Base-by-base conservation (phyloP, 1,284 basidiomycete species). In the Farysia itapuensis region DNA sequence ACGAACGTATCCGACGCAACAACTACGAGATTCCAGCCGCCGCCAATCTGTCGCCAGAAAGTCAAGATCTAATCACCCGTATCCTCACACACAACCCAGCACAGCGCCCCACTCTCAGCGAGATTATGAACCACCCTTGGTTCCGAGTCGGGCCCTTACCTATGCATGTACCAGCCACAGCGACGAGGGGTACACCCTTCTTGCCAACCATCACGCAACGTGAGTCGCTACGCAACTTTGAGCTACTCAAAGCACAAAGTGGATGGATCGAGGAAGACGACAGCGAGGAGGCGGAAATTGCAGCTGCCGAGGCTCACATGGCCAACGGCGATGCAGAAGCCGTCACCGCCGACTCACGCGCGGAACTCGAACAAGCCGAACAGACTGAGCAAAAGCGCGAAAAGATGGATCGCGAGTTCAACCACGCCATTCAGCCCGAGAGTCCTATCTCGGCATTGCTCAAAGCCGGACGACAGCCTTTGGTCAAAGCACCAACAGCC, bases 401-500 rank as follows among this genome's bases (percentile, higher is more conserved):
- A 40, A 57, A 70, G 40, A 51, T 78, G 76, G 93, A 98, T 82
- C 86, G 88, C 71, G 93, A 96, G 77, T 94, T 95, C 84, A 86
- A 90, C 79, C 86, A 88, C 67, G 95, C 92, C 2, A 89, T 97
- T 4, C 89, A 93, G 74, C 95, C 94, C 4, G 91, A 90, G 39
- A 89, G 86, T 60, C 94, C 95, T 0, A 94, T 98, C 52, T 90
- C 90, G 16, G 90, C 89, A 5, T 80, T 98, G 40, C 83, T 98
- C 70, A 79, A 80, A 71, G 68, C 70, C 13, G 67, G 70, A 31
- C 46, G 66, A 20, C 69, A 72, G 43, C 70, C 72, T 19, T 47
- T 74, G 2, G 46, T 72, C 47, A 74, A 71, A 50, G 66, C 60
- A 12, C 47, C 57, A 6, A 35, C 46, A 13, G 13, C 26, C n/a